phyloP scores from a whole-genome alignment of 495 filamentous ascomycete species.

The Usnea hakonensis region DNA sequence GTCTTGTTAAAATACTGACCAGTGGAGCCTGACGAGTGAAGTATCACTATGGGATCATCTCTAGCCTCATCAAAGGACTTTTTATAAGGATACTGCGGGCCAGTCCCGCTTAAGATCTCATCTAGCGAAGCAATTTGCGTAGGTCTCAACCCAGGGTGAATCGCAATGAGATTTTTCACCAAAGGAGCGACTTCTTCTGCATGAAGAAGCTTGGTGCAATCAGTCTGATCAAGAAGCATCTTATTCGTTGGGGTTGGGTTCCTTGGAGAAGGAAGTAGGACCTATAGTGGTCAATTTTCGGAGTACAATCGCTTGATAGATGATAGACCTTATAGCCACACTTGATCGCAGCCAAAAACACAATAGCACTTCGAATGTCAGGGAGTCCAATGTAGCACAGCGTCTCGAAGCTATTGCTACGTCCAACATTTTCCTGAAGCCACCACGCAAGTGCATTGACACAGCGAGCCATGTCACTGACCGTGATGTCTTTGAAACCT shows the following conservation, averaged over 20 bases:
- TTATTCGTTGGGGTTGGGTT: no score
- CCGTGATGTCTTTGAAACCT: conserved; percentile 45
- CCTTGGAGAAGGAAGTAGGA: conserved; percentile 29
- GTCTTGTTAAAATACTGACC: no score
- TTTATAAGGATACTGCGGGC: not conserved
- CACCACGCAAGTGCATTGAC: conserved; percentile 46
- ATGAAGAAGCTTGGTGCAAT: no score
- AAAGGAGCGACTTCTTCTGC: no score
- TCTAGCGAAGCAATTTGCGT: not conserved
- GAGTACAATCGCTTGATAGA: not conserved
- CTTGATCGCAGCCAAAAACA: conserved; percentile 34
- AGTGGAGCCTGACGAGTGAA: not conserved
- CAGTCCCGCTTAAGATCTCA: not conserved
- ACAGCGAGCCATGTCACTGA: conserved; percentile 43
- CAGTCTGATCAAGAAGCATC: no score
- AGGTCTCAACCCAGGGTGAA: no score
- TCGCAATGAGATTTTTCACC: conserved; percentile 22
- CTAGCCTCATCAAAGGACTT: not conserved
- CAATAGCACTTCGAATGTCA: conserved; percentile 37
- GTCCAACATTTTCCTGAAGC: conserved; percentile 38
- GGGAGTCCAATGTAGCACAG: conserved; percentile 34
- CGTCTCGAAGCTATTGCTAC: conserved; percentile 19
- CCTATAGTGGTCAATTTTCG: not conserved
- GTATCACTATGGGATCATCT: not conserved
- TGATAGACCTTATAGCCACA: conserved; percentile 31